Conservation (phyloP, 2,329 filamentous ascomycete species). For the Sporothrix phasma region DNA sequence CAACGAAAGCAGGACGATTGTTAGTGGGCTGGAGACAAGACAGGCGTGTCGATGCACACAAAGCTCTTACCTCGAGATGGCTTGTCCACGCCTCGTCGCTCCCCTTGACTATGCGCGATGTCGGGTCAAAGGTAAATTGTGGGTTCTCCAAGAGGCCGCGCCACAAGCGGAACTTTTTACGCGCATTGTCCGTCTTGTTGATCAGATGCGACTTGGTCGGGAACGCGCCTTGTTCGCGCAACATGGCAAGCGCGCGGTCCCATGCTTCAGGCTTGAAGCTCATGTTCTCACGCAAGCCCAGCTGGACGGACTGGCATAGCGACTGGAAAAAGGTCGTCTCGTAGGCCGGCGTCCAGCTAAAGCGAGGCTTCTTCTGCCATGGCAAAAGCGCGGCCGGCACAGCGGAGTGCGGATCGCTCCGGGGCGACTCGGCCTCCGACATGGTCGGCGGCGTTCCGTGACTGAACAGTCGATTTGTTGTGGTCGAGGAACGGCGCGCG, state of each 20-base stretch:
- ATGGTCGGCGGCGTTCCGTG: constrained; percentile 18
- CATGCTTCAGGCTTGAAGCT: constrained; percentile 54
- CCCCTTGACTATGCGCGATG: constrained; percentile 42
- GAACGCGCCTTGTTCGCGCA: constrained; percentile 46
- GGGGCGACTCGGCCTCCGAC: constrained; percentile 26
- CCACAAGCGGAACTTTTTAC: constrained; percentile 54
- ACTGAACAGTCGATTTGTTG: background rate
- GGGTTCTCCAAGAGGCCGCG: constrained; percentile 47
- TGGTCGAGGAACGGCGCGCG: background rate
- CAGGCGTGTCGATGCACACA: too few relatives aligned
- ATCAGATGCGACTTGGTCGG: constrained; percentile 53
- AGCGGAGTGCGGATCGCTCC: constrained; percentile 15
- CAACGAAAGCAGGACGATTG: background rate
- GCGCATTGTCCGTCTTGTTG: constrained; percentile 54
- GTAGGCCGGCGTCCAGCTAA: constrained; percentile 50
- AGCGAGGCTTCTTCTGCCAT: constrained; percentile 36
- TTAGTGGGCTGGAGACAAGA: background rate
- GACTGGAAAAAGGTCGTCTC: constrained; percentile 53
- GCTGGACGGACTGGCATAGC: constrained; percentile 48
- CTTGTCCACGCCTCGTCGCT: constrained; percentile 47
- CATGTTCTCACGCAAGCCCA: constrained; percentile 39
- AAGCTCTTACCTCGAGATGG: constrained; percentile 43
- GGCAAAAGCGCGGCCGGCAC: constrained; percentile 14
- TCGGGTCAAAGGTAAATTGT: constrained; percentile 45
- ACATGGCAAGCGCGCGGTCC: constrained; percentile 45